Evolutionary conservation across 2,329 filamentous ascomycete genomes (phyloP), one percentile per base, ranked within the genome.

Genomic region (Trichoderma afroharzianum): DNA sequence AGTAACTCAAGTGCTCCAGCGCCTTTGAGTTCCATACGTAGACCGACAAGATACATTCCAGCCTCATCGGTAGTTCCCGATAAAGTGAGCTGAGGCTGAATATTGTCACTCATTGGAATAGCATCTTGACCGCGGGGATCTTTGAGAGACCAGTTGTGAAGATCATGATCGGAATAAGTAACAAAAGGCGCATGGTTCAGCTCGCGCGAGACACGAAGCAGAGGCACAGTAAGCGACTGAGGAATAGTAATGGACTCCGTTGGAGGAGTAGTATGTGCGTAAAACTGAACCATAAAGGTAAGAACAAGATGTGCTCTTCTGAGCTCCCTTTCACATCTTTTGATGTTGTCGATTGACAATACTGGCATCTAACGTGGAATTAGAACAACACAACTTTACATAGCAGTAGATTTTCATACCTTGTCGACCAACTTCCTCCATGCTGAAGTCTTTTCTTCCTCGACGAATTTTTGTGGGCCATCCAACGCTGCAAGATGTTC

Each of bases 51-150:
- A 21, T 50, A 50, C 43, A 50, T 11, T 50, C n/a, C 43, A 3
- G 18, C 43, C 6, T 50, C 43, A 4, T 50, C 43, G 0, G 43
- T 2, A 21, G 43, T 50, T 6, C 43, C 43, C n/a, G 43, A 1
- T 21, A 50, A 50, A 1, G 43, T 50, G 43, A 50, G 43, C 9
- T 12, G 43, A 12, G 43, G 12, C 43, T 50, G 43, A 50, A 50
- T 11, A 50, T 50, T 50, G 0, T 50, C 43, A 21, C 43, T 5
- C 18, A 12, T 21, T 21, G 43, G n/a, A 21, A 21, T 0, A 12
- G 43, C 1, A 0, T 21, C 43, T 12, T 12, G 43, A 12, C n/a
- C n/a, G 2, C 2, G 0, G 4, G n/a, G 8, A 0, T 50, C n/a
- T 1, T 50, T 50, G n/a, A 21, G 4, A 50, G 43, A 50, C 43